Evolutionary conservation across 257 asterid species (phyloP).

Genomic region (Marsdenia floribunda): DNA sequence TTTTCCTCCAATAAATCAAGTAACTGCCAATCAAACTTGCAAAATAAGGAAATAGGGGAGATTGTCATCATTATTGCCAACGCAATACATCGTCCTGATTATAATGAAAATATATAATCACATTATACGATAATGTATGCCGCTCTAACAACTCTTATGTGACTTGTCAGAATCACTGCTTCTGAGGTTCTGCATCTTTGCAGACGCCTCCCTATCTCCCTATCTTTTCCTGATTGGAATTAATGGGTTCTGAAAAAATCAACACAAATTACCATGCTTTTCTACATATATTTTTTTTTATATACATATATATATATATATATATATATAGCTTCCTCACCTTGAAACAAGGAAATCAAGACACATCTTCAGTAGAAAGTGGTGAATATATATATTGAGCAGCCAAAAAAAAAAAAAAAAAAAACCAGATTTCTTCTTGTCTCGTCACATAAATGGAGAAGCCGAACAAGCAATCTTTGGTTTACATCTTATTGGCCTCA

Average conservation of each 20-base stretch:
- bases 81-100: neutral
- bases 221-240: conserved; percentile 5
- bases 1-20: too few relatives aligned
- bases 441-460: conserved; percentile 2
- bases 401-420: too few relatives aligned
- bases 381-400: too few relatives aligned
- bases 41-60: too few relatives aligned
- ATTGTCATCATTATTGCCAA: too few relatives aligned
- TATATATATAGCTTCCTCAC: neutral
- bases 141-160: too few relatives aligned
- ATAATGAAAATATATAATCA: too few relatives aligned
- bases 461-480: neutral
- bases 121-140: too few relatives aligned
- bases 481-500: conserved; percentile 10
- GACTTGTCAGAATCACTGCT: conserved; percentile 1
- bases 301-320: conserved; percentile 12
- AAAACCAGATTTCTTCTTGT: too few relatives aligned
- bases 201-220: neutral
- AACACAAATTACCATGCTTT: conserved; percentile 5
- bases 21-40: too few relatives aligned
- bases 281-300: too few relatives aligned
- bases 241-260: neutral
- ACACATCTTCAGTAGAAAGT: too few relatives aligned
- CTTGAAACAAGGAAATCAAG: neutral
- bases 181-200: neutral